Evolutionary conservation across 1,284 basidiomycete genomes (phyloP), one percentile per base, ranked within the genome.

Genomic region (Kalmanozyma brasiliensis): DNA sequence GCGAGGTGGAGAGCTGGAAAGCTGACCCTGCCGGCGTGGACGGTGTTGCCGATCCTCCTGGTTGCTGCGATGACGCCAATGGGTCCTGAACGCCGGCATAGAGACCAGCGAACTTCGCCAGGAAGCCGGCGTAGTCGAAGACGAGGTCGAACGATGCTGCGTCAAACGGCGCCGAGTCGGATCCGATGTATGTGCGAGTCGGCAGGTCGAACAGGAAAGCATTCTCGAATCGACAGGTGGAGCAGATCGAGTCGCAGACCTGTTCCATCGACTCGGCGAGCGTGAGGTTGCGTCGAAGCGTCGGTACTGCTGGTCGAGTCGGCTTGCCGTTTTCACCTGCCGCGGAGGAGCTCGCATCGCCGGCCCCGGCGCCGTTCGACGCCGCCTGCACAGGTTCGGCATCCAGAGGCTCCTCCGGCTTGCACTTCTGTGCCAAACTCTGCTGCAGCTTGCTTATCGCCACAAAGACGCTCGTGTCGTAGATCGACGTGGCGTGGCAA

Each of bases 111-210:
- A 98, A 94, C 7, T 91, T 88, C 66, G 90, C 89, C 48, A 97
- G 87, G 85, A 93, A 92, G 49, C 89, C 88, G 17, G 97, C 86
- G 77, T 95, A 98, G 76, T 97, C 94, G 73, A 90, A 93, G 74
- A 92, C 94, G 19, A 94, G 85, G 66, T 90, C 91, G 73, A 93
- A 91, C 2, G 91, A 93, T 1, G 89, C 89, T 51, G 90, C 87
- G 81, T 97, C 94, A 24, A 96, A 91, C 0, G 95, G 93, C 0
- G 92, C 92, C 17, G 90, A 89, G 79, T 98, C 95, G 7, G 94
- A 93, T 1, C 93, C 93, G 19, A 98, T 87, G 75, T 94, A 95
- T 30, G 98, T 86, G 49, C 92, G 87, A 17, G 92, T 92, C 6
- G 87, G 87, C 4, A 89, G 88, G 80, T 98, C 95, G 76, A 97